A percentile compares a stretch with the other conserved stretches of the same genome.
These are phyloP conservation scores for Tolypocladium inflatum DNA, from an alignment of 2,329 filamentous ascomycete genomes.

Conservation along the genomic window DNA sequence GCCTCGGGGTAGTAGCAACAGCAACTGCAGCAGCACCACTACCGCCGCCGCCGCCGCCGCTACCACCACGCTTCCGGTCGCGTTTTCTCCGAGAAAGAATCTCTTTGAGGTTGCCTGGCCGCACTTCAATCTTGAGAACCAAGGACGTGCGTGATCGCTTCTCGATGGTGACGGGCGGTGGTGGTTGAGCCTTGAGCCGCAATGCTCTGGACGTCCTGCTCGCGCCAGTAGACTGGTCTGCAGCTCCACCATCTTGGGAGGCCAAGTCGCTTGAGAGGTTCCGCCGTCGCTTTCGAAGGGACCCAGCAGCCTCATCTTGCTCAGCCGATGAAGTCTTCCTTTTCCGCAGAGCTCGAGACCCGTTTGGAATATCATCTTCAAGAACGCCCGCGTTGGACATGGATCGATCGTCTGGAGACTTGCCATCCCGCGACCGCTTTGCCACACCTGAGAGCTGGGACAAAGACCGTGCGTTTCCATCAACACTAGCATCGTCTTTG, in stretches of 20 bases:
- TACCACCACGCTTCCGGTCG: conserved; percentile 17
- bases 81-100: conserved; percentile 24
- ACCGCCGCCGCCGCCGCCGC: not conserved
- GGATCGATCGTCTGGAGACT: conserved; percentile 39
- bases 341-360: conserved; percentile 70
- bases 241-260: conserved; percentile 23
- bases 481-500: conserved; percentile 12
- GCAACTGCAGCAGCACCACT: not conserved
- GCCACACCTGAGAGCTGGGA: conserved; percentile 18
- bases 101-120: conserved; percentile 27
- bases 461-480: conserved; percentile 10
- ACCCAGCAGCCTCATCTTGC: conserved; percentile 42
- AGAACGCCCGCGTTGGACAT: conserved; percentile 66
- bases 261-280: conserved; percentile 35
- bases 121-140: conserved; percentile 25
- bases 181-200: conserved; percentile 39
- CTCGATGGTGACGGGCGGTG: conserved; percentile 30
- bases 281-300: conserved; percentile 44
- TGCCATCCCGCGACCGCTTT: conserved; percentile 43
- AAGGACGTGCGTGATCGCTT: conserved; percentile 24
- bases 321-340: conserved; percentile 71
- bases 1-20: conserved; percentile 6
- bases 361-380: conserved; percentile 65
- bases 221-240: conserved; percentile 16
- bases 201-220: conserved; percentile 44